phyloP scores from a whole-genome alignment of 1,284 basidiomycete species.

The Cryptococcus sp. region DNA sequence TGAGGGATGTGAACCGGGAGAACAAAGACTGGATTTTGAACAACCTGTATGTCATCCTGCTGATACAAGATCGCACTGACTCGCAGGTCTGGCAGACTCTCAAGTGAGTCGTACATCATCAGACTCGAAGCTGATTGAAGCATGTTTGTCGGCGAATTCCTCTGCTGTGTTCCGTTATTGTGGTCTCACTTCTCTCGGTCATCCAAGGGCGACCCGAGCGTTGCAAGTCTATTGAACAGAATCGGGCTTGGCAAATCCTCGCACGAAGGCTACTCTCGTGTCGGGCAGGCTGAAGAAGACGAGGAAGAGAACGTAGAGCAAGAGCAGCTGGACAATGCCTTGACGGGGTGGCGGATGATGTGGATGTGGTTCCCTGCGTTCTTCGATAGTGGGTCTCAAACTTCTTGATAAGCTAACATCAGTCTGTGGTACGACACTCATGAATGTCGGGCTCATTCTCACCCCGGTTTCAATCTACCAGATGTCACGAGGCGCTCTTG shows the following conservation, averaged over 20 bases:
- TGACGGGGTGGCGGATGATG: slow-evolving; percentile 35
- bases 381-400: slow-evolving; percentile 43
- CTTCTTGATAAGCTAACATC: neutral
- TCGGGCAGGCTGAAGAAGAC: slow-evolving; percentile 51
- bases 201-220: slow-evolving; percentile 15
- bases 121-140: slow-evolving; percentile 30
- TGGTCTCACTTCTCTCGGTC: slow-evolving; percentile 53
- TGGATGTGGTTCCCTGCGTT: slow-evolving; percentile 48
- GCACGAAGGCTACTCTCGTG: slow-evolving; percentile 23
- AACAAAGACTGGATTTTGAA: slow-evolving; percentile 66
- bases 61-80: slow-evolving; percentile 1
- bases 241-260: neutral
- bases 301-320: slow-evolving; percentile 22
- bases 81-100: slow-evolving; percentile 77
- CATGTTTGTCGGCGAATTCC: slow-evolving; percentile 78
- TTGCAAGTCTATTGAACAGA: neutral
- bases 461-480: slow-evolving; percentile 97
- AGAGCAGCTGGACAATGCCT: slow-evolving; percentile 8
- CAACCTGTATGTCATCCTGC: slow-evolving; percentile 57
- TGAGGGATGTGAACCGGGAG: slow-evolving; percentile 65
- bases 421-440: slow-evolving; percentile 59
- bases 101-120: slow-evolving; percentile 59
- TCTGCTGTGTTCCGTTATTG: slow-evolving; percentile 79
- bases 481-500: slow-evolving; percentile 95
- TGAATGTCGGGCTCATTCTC: slow-evolving; percentile 92